Conservation (phyloP, 179 eudicot genomes). For the Beta macrorhiza region DNA sequence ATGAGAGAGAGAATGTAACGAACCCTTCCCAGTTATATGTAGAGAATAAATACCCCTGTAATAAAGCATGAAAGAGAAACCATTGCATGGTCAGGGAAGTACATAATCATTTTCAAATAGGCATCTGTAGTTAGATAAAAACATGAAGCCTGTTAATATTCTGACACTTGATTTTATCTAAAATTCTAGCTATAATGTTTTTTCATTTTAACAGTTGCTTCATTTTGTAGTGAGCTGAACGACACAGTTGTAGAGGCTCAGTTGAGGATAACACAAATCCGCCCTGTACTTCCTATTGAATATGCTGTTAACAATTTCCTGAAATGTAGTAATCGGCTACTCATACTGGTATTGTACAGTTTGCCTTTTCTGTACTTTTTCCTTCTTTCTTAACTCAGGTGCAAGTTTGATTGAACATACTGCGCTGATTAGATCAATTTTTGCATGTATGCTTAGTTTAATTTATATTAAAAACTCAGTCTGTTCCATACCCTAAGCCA, state of each 20-base stretch:
- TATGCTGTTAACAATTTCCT: conserved; percentile 50
- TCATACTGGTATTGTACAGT: conserved; percentile 63
- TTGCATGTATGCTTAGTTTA: not conserved
- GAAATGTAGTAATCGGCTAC: conserved; percentile 67
- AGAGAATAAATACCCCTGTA: not conserved
- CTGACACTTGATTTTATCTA: not conserved
- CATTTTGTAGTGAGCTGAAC: conserved; percentile 73
- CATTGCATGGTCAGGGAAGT: not conserved
- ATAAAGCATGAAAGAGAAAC: not conserved
- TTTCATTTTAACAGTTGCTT: conserved; percentile 5
- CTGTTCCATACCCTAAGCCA: not conserved
- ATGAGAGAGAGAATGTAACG: not conserved
- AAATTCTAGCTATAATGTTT: not conserved
- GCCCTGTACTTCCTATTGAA: conserved; percentile 61
- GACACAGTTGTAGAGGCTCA: conserved; percentile 93
- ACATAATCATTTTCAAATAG: too few relatives aligned
- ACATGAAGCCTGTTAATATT: not conserved
- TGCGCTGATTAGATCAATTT: not conserved
- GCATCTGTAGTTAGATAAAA: not conserved
- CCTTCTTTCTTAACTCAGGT: not conserved
- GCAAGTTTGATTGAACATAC: not conserved
- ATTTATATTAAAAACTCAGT: not conserved
- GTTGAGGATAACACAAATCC: conserved; percentile 70
- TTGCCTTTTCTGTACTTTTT: conserved; percentile 7
- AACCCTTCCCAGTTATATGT: not conserved